Conservation (phyloP, 163 green algal species). For the Chlorella variabilis region DNA sequence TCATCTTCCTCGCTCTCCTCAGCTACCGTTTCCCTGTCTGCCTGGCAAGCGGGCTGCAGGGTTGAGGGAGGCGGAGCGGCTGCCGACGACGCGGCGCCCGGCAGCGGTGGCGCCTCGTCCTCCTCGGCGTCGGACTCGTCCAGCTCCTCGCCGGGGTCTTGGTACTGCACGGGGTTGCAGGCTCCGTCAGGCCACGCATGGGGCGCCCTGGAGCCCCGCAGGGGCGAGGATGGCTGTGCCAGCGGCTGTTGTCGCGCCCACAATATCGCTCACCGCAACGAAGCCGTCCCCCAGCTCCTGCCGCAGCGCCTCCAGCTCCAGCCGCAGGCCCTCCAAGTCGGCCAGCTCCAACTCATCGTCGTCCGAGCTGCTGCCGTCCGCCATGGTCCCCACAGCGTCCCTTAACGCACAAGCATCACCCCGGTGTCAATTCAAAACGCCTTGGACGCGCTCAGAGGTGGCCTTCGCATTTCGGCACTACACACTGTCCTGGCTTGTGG, state of each 20-base stretch:
- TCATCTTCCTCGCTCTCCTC: neutral
- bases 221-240: too few species aligned
- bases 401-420: too few species aligned
- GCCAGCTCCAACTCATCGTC: conserved; percentile 5
- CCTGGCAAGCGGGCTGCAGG: too few species aligned
- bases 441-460: too few species aligned
- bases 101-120: neutral
- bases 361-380: neutral
- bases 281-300: conserved; percentile 3
- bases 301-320: conserved; percentile 11
- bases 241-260: too few species aligned
- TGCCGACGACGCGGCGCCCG: neutral
- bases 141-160: neutral
- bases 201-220: too few species aligned
- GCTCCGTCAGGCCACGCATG: too few species aligned
- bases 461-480: too few species aligned
- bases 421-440: too few species aligned
- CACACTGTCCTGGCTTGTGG: too few species aligned
- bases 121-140: neutral
- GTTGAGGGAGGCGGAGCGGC: neutral
- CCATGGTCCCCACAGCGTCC: neutral
- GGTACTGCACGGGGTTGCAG: neutral
- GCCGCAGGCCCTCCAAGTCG: conserved; percentile 8
- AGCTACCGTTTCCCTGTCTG: neutral
- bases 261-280: neutral